Evolutionary conservation across 2,329 filamentous ascomycete genomes (phyloP).

Genomic region (Aspergillus arachidicola): DNA sequence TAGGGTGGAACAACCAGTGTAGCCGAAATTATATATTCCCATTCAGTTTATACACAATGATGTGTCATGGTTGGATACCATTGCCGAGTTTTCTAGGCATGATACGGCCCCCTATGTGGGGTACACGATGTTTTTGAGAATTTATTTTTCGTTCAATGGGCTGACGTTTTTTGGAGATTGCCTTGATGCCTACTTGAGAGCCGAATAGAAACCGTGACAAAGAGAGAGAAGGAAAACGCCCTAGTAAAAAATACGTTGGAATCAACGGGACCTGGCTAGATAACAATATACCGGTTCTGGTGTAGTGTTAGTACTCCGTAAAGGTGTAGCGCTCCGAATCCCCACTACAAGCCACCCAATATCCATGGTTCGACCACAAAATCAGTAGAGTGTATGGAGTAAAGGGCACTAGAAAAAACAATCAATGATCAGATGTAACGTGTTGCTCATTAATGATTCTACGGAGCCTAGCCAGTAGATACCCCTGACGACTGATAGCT

Average conservation of each 20-base stretch:
- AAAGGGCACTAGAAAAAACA: neutral
- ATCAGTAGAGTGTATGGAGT: neutral
- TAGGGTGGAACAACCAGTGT: neutral
- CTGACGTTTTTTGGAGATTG: neutral
- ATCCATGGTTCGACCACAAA: neutral
- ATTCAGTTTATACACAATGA: neutral
- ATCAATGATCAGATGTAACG: neutral
- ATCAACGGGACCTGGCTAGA: neutral
- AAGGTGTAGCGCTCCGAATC: neutral
- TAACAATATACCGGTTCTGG: neutral
- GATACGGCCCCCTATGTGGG: neutral
- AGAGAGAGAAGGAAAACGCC: neutral
- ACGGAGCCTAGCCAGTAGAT: neutral
- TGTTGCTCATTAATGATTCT: neutral
- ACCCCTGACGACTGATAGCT: neutral
- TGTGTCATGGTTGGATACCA: neutral
- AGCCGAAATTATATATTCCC: neutral
- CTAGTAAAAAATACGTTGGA: neutral
- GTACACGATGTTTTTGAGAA: neutral
- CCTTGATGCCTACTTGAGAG: neutral
- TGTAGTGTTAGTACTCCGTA: slow-evolving; percentile 1
- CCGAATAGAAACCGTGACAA: neutral
- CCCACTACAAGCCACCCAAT: slow-evolving; percentile 7
- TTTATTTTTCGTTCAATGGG: neutral
- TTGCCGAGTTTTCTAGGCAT: neutral